These are phyloP conservation scores for Fraxinus greggii DNA, from an alignment of 305 asterid species.

Conservation along the genomic window DNA sequence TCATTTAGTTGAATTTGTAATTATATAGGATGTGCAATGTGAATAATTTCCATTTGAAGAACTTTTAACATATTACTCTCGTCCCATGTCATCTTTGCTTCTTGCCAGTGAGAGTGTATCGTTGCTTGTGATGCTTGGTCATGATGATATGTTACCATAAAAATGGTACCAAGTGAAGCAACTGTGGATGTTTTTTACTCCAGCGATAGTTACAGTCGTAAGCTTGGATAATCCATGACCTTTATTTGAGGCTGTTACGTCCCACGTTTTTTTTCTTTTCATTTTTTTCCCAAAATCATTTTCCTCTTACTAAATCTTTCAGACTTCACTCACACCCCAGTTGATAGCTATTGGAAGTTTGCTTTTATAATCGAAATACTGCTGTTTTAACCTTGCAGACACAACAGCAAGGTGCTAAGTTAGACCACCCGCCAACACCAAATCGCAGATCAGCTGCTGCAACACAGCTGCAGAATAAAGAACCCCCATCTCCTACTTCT, in stretches of 20 bases:
- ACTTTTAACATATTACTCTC: not conserved
- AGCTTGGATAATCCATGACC: not conserved
- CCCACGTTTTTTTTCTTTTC: not conserved
- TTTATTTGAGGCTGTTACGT: not conserved
- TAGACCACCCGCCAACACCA: conserved; percentile 43
- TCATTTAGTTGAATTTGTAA: not conserved
- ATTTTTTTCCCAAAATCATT: not conserved
- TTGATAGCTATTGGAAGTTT: not conserved
- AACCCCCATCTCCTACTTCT: conserved; percentile 45
- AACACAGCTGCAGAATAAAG: conserved; percentile 33
- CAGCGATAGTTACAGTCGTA: not conserved
- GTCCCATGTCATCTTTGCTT: not conserved
- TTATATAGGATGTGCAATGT: not conserved
- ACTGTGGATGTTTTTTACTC: not conserved
- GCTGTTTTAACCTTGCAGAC: conserved; percentile 28
- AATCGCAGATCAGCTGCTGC: conserved; percentile 32
- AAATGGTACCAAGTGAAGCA: not conserved
- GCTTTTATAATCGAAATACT: not conserved
- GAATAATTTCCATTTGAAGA: not conserved
- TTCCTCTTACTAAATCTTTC: not conserved
- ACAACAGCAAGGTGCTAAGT: conserved; percentile 38
- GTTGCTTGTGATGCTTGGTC: not conserved
- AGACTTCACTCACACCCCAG: not conserved
- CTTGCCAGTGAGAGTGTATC: not conserved
- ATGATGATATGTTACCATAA: not conserved